A percentile compares a stretch with the other conserved stretches of the same genome.
Evolutionary conservation across 1,139 yeast species (phyloP).

Genomic region (Protomyces lactucae-debilis): DNA sequence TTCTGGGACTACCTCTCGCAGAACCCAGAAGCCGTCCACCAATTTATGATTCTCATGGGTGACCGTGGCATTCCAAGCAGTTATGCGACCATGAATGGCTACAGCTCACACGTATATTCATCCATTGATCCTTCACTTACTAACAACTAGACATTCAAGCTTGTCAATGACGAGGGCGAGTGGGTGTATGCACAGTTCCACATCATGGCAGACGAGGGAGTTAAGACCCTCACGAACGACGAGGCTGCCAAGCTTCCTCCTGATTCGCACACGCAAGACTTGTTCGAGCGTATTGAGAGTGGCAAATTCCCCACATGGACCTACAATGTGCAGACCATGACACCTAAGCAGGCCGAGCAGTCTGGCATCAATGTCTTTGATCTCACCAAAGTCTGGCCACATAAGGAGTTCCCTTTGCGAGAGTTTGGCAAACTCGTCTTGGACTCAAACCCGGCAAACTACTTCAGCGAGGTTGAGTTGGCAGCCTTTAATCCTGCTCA

Average conservation of each 20-base stretch:
- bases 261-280: conserved; percentile 56
- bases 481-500: conserved; percentile 80
- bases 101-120: conserved; percentile 48
- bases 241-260: conserved; percentile 58
- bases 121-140: too few species aligned
- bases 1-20: conserved; percentile 66
- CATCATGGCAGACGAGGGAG: conserved; percentile 57
- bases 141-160: conserved; percentile 57
- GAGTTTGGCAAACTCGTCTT: conserved; percentile 64
- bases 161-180: conserved; percentile 60
- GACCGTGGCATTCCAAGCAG: conserved; percentile 71
- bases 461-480: conserved; percentile 78
- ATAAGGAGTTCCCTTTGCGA: conserved; percentile 67
- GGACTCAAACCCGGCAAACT: conserved; percentile 69
- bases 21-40: conserved; percentile 62
- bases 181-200: conserved; percentile 66
- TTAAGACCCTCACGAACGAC: conserved; percentile 52
- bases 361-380: conserved; percentile 53
- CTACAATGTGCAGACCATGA: conserved; percentile 65
- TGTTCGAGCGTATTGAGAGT: conserved; percentile 53
- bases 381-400: conserved; percentile 78
- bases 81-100: conserved; percentile 64
- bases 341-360: conserved; percentile 63
- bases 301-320: conserved; percentile 65
- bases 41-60: conserved; percentile 58